Conservation (phyloP, 108 stramenopile genomes). For the Asterionellopsis glacialis region DNA sequence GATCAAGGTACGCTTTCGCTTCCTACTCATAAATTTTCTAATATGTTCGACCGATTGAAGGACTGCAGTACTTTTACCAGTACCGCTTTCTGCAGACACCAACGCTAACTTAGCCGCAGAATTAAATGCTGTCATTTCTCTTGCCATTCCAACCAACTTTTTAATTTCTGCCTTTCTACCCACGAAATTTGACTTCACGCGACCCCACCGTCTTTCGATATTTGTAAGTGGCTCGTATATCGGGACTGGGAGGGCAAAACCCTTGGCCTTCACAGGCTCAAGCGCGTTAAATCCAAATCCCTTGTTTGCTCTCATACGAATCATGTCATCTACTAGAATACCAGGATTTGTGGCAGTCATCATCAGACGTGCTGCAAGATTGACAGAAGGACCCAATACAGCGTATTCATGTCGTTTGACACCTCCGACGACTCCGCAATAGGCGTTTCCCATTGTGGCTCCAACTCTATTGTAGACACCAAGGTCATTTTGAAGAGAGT, state of each 20-base stretch:
- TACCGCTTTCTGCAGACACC: conserved; percentile 41
- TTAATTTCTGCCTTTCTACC: conserved; percentile 53
- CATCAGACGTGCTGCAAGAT: conserved; percentile 73
- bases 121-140: conserved; percentile 25
- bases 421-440: conserved; percentile 75
- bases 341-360: conserved; percentile 46
- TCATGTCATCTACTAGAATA: conserved; percentile 57
- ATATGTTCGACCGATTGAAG: conserved; percentile 45
- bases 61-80: conserved; percentile 55
- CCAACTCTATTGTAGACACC: conserved; percentile 51
- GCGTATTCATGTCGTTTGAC: conserved; percentile 63
- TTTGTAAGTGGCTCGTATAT: conserved; percentile 59
- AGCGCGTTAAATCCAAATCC: conserved; percentile 50
- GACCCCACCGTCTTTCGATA: conserved; percentile 31
- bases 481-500: conserved; percentile 45
- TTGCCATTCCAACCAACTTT: conserved; percentile 30
- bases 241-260: conserved; percentile 61
- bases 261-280: conserved; percentile 59
- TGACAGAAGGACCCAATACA: conserved; percentile 67
- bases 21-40: conserved; percentile 29
- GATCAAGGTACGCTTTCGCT: conserved; percentile 33
- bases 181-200: conserved; percentile 41
- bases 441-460: conserved; percentile 62
- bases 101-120: conserved; percentile 30
- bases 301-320: conserved; percentile 41